Evolutionary conservation across 1,139 yeast species (phyloP).

Genomic region (Suhomyces ambrosiae): DNA sequence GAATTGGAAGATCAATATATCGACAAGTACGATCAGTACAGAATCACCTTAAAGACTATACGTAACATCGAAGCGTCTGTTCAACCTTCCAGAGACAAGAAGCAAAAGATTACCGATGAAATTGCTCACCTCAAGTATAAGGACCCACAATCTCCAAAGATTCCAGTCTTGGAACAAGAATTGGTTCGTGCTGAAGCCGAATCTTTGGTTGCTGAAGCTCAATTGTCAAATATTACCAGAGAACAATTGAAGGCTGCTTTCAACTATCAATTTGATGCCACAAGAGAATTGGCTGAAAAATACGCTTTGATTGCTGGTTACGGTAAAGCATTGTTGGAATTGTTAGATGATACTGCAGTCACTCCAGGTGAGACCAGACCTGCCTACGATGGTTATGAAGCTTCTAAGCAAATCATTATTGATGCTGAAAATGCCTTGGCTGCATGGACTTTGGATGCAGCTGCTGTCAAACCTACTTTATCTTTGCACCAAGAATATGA

Average conservation of each 20-base stretch:
- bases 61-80: constrained; percentile 97
- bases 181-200: constrained; percentile 99
- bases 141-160: constrained; percentile 97
- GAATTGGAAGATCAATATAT: constrained; percentile 97
- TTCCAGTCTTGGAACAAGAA: constrained; percentile 94
- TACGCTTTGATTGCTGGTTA: constrained; percentile 96
- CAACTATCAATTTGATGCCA: constrained; percentile 95
- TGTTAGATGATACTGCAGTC: constrained; percentile 93
- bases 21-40: constrained; percentile 96
- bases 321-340: constrained; percentile 95
- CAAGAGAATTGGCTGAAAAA: constrained; percentile 96
- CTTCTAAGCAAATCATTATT: constrained; percentile 94
- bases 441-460: constrained; percentile 94
- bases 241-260: constrained; percentile 97
- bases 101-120: constrained; percentile 95
- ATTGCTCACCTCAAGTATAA: constrained; percentile 97
- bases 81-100: constrained; percentile 97
- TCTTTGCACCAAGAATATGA: constrained; percentile 81
- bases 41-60: constrained; percentile 90
- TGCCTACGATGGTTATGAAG: constrained; percentile 97
- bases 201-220: constrained; percentile 98
- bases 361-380: constrained; percentile 99
- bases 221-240: constrained; percentile 95
- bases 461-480: constrained; percentile 92
- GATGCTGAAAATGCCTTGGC: constrained; percentile 97